These are phyloP conservation scores for Hordeum vulgare DNA, from an alignment of 176 grass and related monocot species.

Conservation along the genomic window MorexV3_pseudomolecules_assembly NC_058524.1:51271620-51272119, in stretches of 20 bases:
- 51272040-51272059: slow-evolving; percentile 21
- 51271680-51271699: neutral
- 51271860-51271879: neutral
- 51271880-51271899: neutral
- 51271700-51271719: neutral
- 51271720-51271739: neutral
- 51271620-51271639: neutral
- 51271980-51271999: slow-evolving; percentile 30
- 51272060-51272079: slow-evolving; percentile 63
- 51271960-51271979: slow-evolving; percentile 21
- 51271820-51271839: neutral
- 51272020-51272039: slow-evolving; percentile 70
- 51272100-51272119: slow-evolving; percentile 73
- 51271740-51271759: neutral
- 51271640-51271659: neutral
- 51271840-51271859: neutral
- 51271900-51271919: neutral
- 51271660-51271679: neutral
- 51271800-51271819: neutral
- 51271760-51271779: neutral
- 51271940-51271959: neutral
- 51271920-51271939: neutral
- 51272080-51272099: slow-evolving; percentile 88
- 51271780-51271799: neutral
- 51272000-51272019: slow-evolving; percentile 64